A percentile compares a stretch with the other conserved stretches of the same genome.
phyloP scores from a whole-genome alignment of 164 flowering plant species.

The Saururus chinensis region DNA sequence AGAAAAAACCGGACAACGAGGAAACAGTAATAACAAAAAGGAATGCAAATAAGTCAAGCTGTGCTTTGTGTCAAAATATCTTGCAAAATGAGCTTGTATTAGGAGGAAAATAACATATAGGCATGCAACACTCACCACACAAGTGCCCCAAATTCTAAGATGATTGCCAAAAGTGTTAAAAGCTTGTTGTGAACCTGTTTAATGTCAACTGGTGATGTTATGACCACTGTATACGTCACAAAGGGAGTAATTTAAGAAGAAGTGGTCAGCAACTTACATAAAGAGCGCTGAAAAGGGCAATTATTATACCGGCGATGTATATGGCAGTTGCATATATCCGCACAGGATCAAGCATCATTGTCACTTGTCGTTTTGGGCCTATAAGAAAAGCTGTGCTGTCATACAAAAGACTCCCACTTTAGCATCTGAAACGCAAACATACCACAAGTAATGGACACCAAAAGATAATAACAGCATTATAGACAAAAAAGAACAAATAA shows the following conservation, averaged over 20 bases:
- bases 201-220: neutral
- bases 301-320: conserved; percentile 65
- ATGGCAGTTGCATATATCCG: conserved; percentile 88
- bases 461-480: neutral
- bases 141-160: conserved; percentile 80
- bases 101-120: neutral
- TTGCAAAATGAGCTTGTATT: neutral
- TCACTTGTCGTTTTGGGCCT: conserved; percentile 82
- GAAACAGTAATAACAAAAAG: neutral
- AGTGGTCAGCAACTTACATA: conserved; percentile 46
- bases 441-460: conserved; percentile 5
- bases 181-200: conserved; percentile 78
- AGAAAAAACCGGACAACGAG: neutral
- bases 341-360: conserved; percentile 96
- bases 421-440: conserved; percentile 20
- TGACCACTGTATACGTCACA: neutral
- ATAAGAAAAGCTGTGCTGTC: conserved; percentile 97
- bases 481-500: too few species aligned
- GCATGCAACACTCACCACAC: conserved; percentile 44
- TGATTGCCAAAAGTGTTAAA: conserved; percentile 71
- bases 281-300: conserved; percentile 81
- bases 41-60: neutral
- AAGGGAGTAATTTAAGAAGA: neutral
- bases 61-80: neutral
- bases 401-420: conserved; percentile 40